Evolutionary conservation across 176 grass and related monocot species (phyloP).

Genomic region (Oryza glumipatula): DNA sequence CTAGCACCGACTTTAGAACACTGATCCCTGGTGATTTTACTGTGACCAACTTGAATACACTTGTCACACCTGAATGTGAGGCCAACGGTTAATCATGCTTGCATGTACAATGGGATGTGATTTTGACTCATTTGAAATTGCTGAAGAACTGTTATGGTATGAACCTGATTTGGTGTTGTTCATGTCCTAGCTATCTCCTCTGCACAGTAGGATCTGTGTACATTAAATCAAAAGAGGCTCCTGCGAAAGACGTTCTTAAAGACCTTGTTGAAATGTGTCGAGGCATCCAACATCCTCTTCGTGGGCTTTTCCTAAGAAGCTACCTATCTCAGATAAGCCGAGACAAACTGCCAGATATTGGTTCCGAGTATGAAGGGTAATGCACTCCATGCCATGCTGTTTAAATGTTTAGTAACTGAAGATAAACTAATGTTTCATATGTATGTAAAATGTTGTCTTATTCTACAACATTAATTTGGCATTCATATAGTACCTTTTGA

Average conservation of each 20-base stretch:
- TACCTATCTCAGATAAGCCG: slow-evolving; percentile 96
- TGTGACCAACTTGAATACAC: background rate
- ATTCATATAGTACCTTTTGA: slow-evolving; percentile 1
- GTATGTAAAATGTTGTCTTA: slow-evolving; percentile 18
- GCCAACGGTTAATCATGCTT: slow-evolving; percentile 4
- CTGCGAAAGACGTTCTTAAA: slow-evolving; percentile 96
- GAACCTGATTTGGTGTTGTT: slow-evolving; percentile 49
- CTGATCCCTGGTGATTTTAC: background rate
- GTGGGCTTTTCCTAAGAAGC: slow-evolving; percentile 98
- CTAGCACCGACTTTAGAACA: background rate
- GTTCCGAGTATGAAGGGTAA: slow-evolving; percentile 94
- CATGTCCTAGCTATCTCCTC: slow-evolving; percentile 83
- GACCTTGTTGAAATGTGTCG: slow-evolving; percentile 98
- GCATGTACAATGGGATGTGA: background rate
- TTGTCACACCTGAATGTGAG: slow-evolving; percentile 5
- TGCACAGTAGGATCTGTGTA: slow-evolving; percentile 98
- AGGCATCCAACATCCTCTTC: slow-evolving; percentile 91
- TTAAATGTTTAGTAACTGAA: background rate
- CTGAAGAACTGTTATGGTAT: background rate
- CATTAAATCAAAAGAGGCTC: slow-evolving; percentile 97
- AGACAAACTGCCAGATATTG: slow-evolving; percentile 94
- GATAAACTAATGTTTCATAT: background rate
- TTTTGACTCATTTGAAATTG: slow-evolving; percentile 13
- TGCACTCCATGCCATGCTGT: slow-evolving; percentile 5
- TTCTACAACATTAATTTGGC: background rate